phyloP scores from a whole-genome alignment of 2,329 filamentous ascomycete genomes.

The Aspergillus cejpii region DNA sequence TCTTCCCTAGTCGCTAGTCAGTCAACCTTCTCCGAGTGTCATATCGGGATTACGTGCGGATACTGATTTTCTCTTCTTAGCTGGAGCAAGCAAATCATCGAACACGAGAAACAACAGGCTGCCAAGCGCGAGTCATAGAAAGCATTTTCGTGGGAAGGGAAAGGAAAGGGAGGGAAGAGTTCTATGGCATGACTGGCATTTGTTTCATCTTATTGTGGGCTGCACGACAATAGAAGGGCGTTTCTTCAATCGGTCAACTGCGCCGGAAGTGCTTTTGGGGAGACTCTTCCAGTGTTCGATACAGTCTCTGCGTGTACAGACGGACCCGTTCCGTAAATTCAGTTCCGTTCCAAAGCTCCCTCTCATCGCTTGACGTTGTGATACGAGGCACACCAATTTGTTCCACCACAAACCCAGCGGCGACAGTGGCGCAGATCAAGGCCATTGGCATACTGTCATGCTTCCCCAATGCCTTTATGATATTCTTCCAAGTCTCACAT shows the following conservation, averaged over 20 bases:
- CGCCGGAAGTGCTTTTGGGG: constrained; percentile 32
- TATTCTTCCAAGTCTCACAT: constrained; percentile 50
- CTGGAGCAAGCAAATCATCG: constrained; percentile 66
- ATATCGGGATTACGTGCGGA: constrained; percentile 12
- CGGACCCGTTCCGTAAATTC: constrained; percentile 41
- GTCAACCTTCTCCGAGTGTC: constrained; percentile 32
- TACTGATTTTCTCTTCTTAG: constrained; percentile 34
- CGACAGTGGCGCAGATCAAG: constrained; percentile 68
- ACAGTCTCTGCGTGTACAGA: constrained; percentile 40
- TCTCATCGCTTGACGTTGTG: constrained; percentile 25
- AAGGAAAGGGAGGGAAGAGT: constrained; percentile 14
- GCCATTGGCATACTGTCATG: constrained; percentile 53
- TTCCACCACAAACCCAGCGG: constrained; percentile 89
- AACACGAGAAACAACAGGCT: constrained; percentile 54
- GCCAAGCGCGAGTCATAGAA: constrained; percentile 38
- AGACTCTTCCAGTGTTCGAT: constrained; percentile 35
- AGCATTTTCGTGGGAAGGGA: constrained; percentile 3
- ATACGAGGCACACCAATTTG: constrained; percentile 72
- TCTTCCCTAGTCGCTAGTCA: constrained; percentile 79
- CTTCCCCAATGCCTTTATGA: constrained; percentile 44
- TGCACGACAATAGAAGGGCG: constrained; percentile 37
- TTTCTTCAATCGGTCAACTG: constrained; percentile 33
- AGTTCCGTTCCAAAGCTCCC: constrained; percentile 42
- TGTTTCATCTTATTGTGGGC: constrained; percentile 32
- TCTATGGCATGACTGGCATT: constrained; percentile 23